A percentile compares a stretch with the other conserved stretches of the same genome.
These are phyloP conservation scores for Coriolopsis trogii DNA, from an alignment of 1,284 basidiomycete genomes.

Conservation along the genomic window DNA sequence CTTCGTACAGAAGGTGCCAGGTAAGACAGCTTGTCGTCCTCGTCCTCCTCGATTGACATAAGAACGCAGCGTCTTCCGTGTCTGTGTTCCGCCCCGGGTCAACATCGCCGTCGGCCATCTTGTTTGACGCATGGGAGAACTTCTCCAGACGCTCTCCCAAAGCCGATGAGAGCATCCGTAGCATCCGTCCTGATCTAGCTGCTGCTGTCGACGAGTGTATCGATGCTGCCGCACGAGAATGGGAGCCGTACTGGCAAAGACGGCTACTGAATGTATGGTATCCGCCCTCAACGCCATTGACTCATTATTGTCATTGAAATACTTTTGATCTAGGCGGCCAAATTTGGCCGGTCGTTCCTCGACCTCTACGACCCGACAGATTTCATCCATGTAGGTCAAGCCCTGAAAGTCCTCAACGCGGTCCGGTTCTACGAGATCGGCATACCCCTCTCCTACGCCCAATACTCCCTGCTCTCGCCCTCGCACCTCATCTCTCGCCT, in stretches of 20 bases:
- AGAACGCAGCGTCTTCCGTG: slow-evolving; percentile 62
- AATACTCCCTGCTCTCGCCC: slow-evolving; percentile 84
- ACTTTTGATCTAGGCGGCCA: slow-evolving; percentile 74
- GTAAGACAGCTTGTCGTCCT: slow-evolving; percentile 43
- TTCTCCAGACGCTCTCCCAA: slow-evolving; percentile 85
- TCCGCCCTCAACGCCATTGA: no score
- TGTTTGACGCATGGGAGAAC: slow-evolving; percentile 92
- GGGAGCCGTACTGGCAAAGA: slow-evolving; percentile 90
- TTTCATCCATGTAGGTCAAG: slow-evolving; percentile 90
- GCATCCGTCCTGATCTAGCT: slow-evolving; percentile 84
- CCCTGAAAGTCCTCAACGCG: slow-evolving; percentile 94
- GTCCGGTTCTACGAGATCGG: slow-evolving; percentile 91
- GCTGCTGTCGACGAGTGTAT: slow-evolving; percentile 92
- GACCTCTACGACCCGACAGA: slow-evolving; percentile 91
- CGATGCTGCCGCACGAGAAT: slow-evolving; percentile 91
- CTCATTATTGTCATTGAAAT: no score
- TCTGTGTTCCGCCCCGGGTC: slow-evolving; percentile 93
- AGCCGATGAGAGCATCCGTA: slow-evolving; percentile 91
- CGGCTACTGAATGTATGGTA: slow-evolving; percentile 76
- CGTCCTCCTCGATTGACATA: slow-evolving; percentile 14
- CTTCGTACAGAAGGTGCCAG: slow-evolving; percentile 91
- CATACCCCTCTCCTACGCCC: slow-evolving; percentile 89
- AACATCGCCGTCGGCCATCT: slow-evolving; percentile 86
- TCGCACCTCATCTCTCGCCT: slow-evolving; percentile 82
- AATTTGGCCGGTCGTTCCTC: slow-evolving; percentile 92